Evolutionary conservation across 176 grass and related monocot species (phyloP), one percentile per base, ranked within the genome.

Genomic region (Zizania latifolia): DNA sequence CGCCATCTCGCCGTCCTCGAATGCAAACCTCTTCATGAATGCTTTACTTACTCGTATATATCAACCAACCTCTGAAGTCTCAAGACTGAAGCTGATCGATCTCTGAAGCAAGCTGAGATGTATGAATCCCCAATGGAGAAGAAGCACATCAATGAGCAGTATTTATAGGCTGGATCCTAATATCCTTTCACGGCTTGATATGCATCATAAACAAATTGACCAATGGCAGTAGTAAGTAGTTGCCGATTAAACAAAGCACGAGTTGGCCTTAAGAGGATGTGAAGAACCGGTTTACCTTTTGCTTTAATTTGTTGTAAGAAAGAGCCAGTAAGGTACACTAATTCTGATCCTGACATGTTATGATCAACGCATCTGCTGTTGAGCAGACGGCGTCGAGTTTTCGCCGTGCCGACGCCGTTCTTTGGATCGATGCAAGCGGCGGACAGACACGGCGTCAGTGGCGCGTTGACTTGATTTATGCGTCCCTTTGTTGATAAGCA

Each of bases 151-250:
- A 35, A 34, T 0, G 23, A 10, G n/a, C n/a, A 78, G 41, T 74
- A 83, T 88, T 83, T 88, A 88, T 88, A 88, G 80, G 40, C 40
- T 10, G 13, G 23, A 45, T n/a, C n/a, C n/a, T n/a, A n/a, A n/a
- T 26, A 13, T 13, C 36, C 13, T 17, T 12, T n/a, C n/a, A n/a
- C n/a, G n/a, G 24, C 30, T 4, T 1, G 17, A 56, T 7, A 19
- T 51, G 14, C 44, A 67, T 13, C 72, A 38, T 82, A 71, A 33
- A 87, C 31, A 39, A 72, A 78, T 48, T 37, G 60, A 50, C 58
- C 51, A 81, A 71, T 62, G 60, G 40, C 12, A 60, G 1, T 29
- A 60, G 59, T 40, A 29, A 41, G 38, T 44, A 35, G 19, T n/a
- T 35, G 5, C 1, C 3, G 14, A 67, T 36, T 74, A 78, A 59